Evolutionary conservation across 2,329 filamentous ascomycete genomes (phyloP), one percentile per base, ranked within the genome.

Genomic region (Diaporthe velutina): DNA sequence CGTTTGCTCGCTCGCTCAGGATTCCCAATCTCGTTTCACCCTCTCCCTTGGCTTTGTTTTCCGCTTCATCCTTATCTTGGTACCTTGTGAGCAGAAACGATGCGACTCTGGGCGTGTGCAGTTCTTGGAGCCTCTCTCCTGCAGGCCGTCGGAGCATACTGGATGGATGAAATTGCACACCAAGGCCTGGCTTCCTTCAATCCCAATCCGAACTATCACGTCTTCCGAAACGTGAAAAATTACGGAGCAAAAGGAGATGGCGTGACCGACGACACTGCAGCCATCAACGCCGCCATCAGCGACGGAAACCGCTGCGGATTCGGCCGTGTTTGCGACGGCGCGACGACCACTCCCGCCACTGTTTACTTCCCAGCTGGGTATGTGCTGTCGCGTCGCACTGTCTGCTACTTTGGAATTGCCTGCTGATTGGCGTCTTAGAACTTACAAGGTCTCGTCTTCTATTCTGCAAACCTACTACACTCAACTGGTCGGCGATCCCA

Each of bases 381-480:
- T 52, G 67, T 50, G 4, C 17, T 33, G 15, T 22, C 35, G 50
- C 45, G 8, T 60, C 61, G 58, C 40, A 12, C 10, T 19, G 7
- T 25, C 19, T 60, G 19, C 25, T 71, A n/a, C 38, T 40, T 4
- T 33, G 30, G 8, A 6, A 10, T 10, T 30, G 17, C 35, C 13
- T 33, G 42, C 52, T 71, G 12, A 61, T 33, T 71, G 30, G 25
- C 22, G 8, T 13, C n/a, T 22, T 45, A 76, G 75, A 12, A 95
- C 92, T 4, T 96, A 96, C 80, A 79, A 92, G 4, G 90, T 96
- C 74, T 92, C 89, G 71, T 88, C 85, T 77, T 92, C 94, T 6
- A 91, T 96, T 75, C 83, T 94, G 67, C 90, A 93, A 82, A 92
- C 92, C 84, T 97, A 95, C 84, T 95, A 95, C 82, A 95, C 94